Conservation (phyloP, 202 grass and related monocot species). For the Hordeum pubiflorum region DNA sequence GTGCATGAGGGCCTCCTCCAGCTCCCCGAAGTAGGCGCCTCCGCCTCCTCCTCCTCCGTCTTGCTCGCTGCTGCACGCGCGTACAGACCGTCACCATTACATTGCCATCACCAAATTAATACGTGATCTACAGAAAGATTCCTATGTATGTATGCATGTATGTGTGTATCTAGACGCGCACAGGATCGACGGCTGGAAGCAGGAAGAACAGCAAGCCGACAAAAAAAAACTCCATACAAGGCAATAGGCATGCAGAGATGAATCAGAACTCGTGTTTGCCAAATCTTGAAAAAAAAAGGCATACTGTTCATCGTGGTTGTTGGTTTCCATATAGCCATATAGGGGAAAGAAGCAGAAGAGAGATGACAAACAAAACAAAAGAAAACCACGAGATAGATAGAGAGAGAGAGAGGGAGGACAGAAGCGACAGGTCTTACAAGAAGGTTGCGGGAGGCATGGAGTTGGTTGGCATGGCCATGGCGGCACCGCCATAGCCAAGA, state of each 20-base stretch:
- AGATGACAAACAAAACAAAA: not conserved
- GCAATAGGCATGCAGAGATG: not conserved
- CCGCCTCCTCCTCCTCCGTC: conserved; percentile 25
- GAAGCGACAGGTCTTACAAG: conserved; percentile 35
- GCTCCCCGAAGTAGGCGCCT: conserved; percentile 57
- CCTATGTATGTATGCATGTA: not conserved
- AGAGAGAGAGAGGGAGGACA: not conserved
- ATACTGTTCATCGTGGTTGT: not conserved
- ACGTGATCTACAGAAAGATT: not conserved
- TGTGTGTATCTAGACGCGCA: not conserved
- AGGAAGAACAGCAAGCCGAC: conserved; percentile 6
- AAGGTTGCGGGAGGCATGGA: conserved; percentile 44
- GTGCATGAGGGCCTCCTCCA: conserved; percentile 83
- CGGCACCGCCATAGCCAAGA: conserved; percentile 42
- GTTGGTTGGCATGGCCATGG: conserved; percentile 30
- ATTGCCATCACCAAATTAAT: not conserved
- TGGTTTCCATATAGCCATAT: not conserved
- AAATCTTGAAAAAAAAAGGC: not conserved
- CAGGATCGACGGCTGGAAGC: not conserved
- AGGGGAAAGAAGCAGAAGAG: not conserved
- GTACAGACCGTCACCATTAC: not conserved
- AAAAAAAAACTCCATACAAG: not conserved
- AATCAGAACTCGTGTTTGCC: not conserved
- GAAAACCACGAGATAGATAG: not conserved
- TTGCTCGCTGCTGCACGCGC: conserved; percentile 37